Conservation (phyloP, 1,284 basidiomycete genomes). For the Ceratobasidium sp. region DNA sequence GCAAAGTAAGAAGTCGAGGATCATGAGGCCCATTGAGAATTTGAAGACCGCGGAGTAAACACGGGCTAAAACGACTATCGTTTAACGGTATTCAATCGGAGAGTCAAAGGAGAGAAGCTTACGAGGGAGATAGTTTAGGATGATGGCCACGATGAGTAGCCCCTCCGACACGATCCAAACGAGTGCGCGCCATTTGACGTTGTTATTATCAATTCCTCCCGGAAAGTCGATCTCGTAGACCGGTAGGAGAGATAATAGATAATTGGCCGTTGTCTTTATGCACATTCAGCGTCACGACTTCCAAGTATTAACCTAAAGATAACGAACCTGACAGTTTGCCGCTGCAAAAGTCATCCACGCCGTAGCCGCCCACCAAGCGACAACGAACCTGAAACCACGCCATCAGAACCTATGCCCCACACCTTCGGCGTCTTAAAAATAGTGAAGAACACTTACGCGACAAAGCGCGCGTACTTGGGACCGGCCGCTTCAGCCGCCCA, state of each 20-base stretch:
- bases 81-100: not conserved
- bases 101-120: conserved; percentile 51
- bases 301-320: not conserved
- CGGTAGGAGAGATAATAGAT: conserved; percentile 81
- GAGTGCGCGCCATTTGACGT: conserved; percentile 84
- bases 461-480: conserved; percentile 82
- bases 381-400: conserved; percentile 69
- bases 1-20: conserved; percentile 86
- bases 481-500: conserved; percentile 92
- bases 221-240: conserved; percentile 84
- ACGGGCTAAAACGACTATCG: conserved; percentile 51
- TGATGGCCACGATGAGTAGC: conserved; percentile 74
- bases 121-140: conserved; percentile 86
- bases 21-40: conserved; percentile 76
- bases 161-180: conserved; percentile 84
- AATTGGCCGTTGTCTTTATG: conserved; percentile 83
- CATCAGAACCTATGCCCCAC: not conserved
- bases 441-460: conserved; percentile 58
- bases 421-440: too few species aligned
- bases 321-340: conserved; percentile 79
- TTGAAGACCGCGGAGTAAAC: conserved; percentile 81
- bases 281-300: not conserved
- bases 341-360: conserved; percentile 92
- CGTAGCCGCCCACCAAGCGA: conserved; percentile 89
- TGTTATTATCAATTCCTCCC: conserved; percentile 75